A percentile compares a stretch with the other conserved stretches of the same genome.
Conservation (phyloP, 1,284 basidiomycete genomes). For the Farysia itapuensis region DNA sequence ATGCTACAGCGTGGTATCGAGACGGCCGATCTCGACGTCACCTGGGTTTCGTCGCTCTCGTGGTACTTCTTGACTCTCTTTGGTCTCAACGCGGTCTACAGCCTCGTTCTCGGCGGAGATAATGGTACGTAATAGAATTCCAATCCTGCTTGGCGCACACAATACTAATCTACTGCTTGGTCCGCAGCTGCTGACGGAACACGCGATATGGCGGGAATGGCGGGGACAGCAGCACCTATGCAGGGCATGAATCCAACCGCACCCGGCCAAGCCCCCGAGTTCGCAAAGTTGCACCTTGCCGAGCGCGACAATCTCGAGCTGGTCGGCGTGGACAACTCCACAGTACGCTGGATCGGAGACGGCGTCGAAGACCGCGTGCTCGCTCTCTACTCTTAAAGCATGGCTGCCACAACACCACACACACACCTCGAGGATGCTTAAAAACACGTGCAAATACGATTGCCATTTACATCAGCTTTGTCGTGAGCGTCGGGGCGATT, state of each 20-base stretch:
- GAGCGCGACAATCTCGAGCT: slow-evolving; percentile 93
- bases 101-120: slow-evolving; percentile 84
- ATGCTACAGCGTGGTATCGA: slow-evolving; percentile 96
- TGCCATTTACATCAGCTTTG: too few species aligned
- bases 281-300: slow-evolving; percentile 82
- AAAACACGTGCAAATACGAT: too few species aligned
- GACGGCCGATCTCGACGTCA: slow-evolving; percentile 93
- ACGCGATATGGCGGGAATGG: slow-evolving; percentile 57
- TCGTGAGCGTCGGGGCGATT: too few species aligned
- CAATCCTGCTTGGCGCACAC: neutral
- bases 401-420: too few species aligned
- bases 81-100: slow-evolving; percentile 91
- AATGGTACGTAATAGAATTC: slow-evolving; percentile 69
- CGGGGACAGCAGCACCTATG: slow-evolving; percentile 37
- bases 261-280: slow-evolving; percentile 69
- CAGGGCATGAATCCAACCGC: slow-evolving; percentile 28
- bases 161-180: neutral
- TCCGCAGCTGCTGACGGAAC: slow-evolving; percentile 55
- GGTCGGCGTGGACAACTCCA: slow-evolving; percentile 65
- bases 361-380: slow-evolving; percentile 57
- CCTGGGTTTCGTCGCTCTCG: slow-evolving; percentile 96
- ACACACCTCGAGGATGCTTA: too few species aligned
- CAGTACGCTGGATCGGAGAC: slow-evolving; percentile 52
- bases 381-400: slow-evolving; percentile 42
- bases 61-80: slow-evolving; percentile 99